Evolutionary conservation across 495 filamentous ascomycete genomes (phyloP).

Genomic region (Neurospora cerealis): DNA sequence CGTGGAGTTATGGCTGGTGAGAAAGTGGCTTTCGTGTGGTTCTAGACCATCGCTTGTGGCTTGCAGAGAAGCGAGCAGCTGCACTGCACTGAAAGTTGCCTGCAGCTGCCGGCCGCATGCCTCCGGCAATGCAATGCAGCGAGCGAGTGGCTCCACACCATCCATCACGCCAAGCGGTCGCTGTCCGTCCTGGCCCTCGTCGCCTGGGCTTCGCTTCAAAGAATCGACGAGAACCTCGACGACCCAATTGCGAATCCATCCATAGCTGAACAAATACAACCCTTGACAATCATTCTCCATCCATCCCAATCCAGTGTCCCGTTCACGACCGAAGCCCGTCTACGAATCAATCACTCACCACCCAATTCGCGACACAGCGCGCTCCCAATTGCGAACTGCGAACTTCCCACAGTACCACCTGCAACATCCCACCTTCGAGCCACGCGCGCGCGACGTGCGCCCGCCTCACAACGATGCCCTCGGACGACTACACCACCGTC

Average conservation of each 20-base stretch:
- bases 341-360: not conserved
- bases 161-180: not conserved
- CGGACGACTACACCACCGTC: constrained; percentile 60
- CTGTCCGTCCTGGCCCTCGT: not conserved
- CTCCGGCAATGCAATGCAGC: not conserved
- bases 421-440: not conserved
- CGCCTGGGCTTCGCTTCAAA: not conserved
- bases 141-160: not conserved
- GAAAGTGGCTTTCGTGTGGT: not conserved
- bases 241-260: not conserved
- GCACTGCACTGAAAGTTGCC: not conserved
- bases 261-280: not conserved
- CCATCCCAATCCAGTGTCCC: no score
- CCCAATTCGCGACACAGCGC: not conserved
- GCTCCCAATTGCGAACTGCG: not conserved
- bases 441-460: not conserved
- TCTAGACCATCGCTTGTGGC: not conserved
- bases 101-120: not conserved
- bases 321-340: not conserved
- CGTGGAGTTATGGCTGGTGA: not conserved
- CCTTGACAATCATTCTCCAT: not conserved
- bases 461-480: constrained; percentile 37
- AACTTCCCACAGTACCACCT: not conserved
- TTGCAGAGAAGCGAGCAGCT: not conserved
- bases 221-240: not conserved